Evolutionary conservation across 176 grass and related monocot species (phyloP), one percentile per base, ranked within the genome.

Genomic region (Themeda triandra): DNA sequence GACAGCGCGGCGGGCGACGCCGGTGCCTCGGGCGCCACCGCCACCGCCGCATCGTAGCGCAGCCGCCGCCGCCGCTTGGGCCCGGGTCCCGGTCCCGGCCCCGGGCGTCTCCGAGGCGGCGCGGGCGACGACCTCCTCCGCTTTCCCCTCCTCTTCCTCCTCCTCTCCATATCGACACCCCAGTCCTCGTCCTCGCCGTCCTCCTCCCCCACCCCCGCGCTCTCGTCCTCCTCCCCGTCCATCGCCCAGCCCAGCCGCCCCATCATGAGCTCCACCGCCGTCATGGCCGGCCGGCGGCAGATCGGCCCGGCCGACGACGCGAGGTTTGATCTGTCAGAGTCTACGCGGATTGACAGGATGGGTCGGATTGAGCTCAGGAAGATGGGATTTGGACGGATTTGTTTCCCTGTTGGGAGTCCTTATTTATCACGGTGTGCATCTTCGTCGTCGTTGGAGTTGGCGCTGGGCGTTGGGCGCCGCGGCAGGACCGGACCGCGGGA

Each of bases 181-280:
- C 84, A 78, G 35, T 67, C 84, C 73, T 35, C 71, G 36, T 65
- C 83, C 32, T 25, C 21, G 10, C 5, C 64, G 2, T 56, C 72
- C 72, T 76, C 71, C 18, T 12, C 72, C 21, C 0, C 23, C 40
- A 14, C 69, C 13, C 6, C 69, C 6, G 13, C 13, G 39, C 69
- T 71, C 15, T 10, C 63, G 63, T 69, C 60, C 39, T 28, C 37
- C 14, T 21, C 25, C 9, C 13, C 60, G 25, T 37, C 28, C 10
- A 45, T 63, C 2, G 30, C 2, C 64, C 56, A 77, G 4, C 6
- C 14, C 41, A 56, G 18, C 66, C 12, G 2, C 59, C 54, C 35
- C 56, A 25, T 19, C 44, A 19, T 73, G 67, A 35, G 54, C 10
- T 63, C 84, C 74, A 86, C 85, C 46, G 84, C 74, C 36, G 66